Evolutionary conservation across 1,284 basidiomycete genomes (phyloP), one percentile per base, ranked within the genome.

Genomic region (Irpex rosettiformis): DNA sequence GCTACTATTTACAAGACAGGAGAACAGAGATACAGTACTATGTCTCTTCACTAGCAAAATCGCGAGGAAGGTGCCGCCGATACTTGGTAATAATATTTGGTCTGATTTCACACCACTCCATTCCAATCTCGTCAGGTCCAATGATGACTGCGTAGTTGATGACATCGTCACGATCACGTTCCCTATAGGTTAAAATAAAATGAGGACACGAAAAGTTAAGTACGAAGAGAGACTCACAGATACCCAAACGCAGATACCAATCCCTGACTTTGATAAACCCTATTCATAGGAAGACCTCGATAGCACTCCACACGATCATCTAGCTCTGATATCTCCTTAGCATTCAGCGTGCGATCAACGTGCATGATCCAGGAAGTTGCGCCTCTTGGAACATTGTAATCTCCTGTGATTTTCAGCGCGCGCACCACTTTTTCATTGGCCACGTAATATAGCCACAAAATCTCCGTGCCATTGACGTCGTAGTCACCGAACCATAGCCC

Each of bases 401-500:
- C 65, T 10, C 68, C 69, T 1, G 67, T 70, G 48, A 70, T 62
- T 57, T 69, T 70, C 61, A 61, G 62, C 7, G 65, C 69, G 10
- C 52, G 58, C 18, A 70, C 24, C 24, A 54, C 54, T 7, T 52
- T 33, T 5, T 37, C 29, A 3, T 21, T 30, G n/a, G 55, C 22
- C 22, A 56, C 43, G 61, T 61, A 65, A 8, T 63, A 58, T 16
- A 70, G 21, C 45, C 58, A 67, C 4, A 70, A 54, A 18, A 63
- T 61, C 55, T 70, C 67, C 3, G 68, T 70, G 11, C 66, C 67
- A 49, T 68, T 65, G 0, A 61, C 62, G 1, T 63, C 63, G 45
- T 68, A 67, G 4, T 62, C 60, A 2, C 65, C 69, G 21, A 70
- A 57, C 69, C 69, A 70, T 2, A 70, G 57, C 1, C 69, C 69